Base-by-base conservation (phyloP, 1,139 yeast genomes). In the Geotrichum histeridarum region DNA sequence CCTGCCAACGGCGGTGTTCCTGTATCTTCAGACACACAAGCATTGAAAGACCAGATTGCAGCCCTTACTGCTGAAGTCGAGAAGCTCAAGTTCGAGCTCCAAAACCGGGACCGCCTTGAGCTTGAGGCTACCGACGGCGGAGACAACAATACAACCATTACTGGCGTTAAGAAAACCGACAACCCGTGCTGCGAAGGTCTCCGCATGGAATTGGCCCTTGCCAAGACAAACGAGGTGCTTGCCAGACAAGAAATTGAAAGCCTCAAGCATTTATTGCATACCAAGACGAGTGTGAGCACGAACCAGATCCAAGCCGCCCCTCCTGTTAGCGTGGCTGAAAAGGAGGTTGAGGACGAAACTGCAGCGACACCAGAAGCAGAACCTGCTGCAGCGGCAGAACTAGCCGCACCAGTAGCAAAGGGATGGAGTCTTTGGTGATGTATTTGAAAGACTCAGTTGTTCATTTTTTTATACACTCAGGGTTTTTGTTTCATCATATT, bases 181-280 rank as follows among this genome's bases (percentile, higher is more conserved):
- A 22, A 22, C 5, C 53, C 57, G 9, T 53, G 61, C 15, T 68
- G 71, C 54, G 72, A 69, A 37, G 55, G 64, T 30, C 58, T 67
- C 18, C 57, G 64, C 50, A 60, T 67, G 63, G 70, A 69, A 44
- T 61, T 68, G 42, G 72, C 70, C 1, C 53, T 63, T 8, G 64
- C 64, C 43, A 65, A 62, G 54, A 61, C 70, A 1, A 63, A 61
- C 42, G 72, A 68, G 46, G 70, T 67, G 2, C 55, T 63, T 55
- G 70, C 70, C 2, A 61, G 67, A 32, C 69, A 66, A 48, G 68
- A 67, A 49, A 57, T 66, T 48, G 72, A 69, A 44, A 66, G 64
- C 47, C 60, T 67, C 42, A 62, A 59, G 39, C 69, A 64, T 50
- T 54, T 60, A 42, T 67, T 57, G 33, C 57, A 50, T 18, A 42